Percentiles rank a stretch among this genome's conserved stretches.
Evolutionary conservation across 1,284 basidiomycete genomes (phyloP).

Genomic region (Trametes versicolor): DNA sequence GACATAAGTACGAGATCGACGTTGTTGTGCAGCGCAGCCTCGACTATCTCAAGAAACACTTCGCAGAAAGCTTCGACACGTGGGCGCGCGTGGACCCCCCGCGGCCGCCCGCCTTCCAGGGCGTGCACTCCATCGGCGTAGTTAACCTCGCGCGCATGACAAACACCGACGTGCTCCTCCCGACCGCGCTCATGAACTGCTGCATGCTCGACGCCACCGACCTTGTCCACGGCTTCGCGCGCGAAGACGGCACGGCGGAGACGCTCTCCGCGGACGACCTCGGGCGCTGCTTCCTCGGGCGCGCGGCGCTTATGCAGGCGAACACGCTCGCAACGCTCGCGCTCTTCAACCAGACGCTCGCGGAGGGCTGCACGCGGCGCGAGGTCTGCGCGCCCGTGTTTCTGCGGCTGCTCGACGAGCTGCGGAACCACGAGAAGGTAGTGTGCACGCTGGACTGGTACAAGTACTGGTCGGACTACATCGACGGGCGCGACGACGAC

Average conservation of each 20-base stretch:
- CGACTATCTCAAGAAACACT: constrained; percentile 20
- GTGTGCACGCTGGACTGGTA: constrained; percentile 18
- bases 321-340: constrained; percentile 18
- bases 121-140: constrained; percentile 26
- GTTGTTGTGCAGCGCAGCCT: constrained; percentile 14
- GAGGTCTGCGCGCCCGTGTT: constrained; percentile 24
- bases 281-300: constrained; percentile 25
- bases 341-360: constrained; percentile 25
- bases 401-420: constrained; percentile 23
- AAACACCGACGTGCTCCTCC: constrained; percentile 11
- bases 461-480: constrained; percentile 23
- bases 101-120: constrained; percentile 18
- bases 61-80: constrained; percentile 5
- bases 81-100: constrained; percentile 2
- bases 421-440: constrained; percentile 21
- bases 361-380: constrained; percentile 25
- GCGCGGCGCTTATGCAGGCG: constrained; percentile 14
- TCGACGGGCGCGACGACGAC: constrained; percentile 22
- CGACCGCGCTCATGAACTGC: constrained; percentile 24
- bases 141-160: constrained; percentile 29
- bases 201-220: constrained; percentile 20
- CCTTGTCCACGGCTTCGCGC: constrained; percentile 18
- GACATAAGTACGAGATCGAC: constrained; percentile 31
- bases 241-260: constrained; percentile 25
- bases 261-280: constrained; percentile 20